These are phyloP conservation scores for Fonsecaea monophora DNA, from an alignment of 2,329 filamentous ascomycete species.

Conservation along the genomic window DNA sequence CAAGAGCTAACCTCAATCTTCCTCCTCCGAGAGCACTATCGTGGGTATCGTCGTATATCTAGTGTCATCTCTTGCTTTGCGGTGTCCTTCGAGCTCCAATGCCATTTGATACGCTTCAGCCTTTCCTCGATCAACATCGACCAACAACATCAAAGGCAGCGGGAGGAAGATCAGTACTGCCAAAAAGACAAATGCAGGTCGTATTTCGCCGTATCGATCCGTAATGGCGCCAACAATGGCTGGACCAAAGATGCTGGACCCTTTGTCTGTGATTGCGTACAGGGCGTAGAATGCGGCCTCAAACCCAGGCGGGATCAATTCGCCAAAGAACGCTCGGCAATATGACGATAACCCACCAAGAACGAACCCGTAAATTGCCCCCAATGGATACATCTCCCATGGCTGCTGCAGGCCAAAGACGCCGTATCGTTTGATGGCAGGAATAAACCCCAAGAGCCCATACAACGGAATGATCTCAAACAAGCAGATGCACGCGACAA, in stretches of 20 bases:
- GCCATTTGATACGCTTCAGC: conserved; percentile 71
- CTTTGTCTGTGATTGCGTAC: conserved; percentile 97
- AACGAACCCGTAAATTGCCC: conserved; percentile 89
- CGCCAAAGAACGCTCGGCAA: conserved; percentile 88
- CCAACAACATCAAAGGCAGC: conserved; percentile 80
- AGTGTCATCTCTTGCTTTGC: conserved; percentile 20
- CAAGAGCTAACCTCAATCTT: conserved; percentile 24
- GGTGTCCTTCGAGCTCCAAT: conserved; percentile 52
- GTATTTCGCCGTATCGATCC: conserved; percentile 78
- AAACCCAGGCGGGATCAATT: conserved; percentile 90
- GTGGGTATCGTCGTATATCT: conserved; percentile 35
- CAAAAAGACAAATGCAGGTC: conserved; percentile 90
- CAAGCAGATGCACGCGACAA: conserved; percentile 85
- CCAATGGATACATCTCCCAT: conserved; percentile 96
- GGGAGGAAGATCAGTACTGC: conserved; percentile 83
- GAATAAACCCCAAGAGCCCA: conserved; percentile 85
- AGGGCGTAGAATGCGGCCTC: conserved; percentile 96
- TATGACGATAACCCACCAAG: conserved; percentile 92
- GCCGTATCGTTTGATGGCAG: conserved; percentile 75
- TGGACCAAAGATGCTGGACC: conserved; percentile 90
- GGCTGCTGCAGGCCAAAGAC: conserved; percentile 86
- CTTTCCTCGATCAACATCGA: conserved; percentile 82
- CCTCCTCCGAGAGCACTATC: conserved; percentile 37
- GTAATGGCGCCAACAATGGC: conserved; percentile 93
- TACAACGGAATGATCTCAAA: conserved; percentile 95